Conservation (phyloP, 345 rosid species). For the Pistacia vera region DNA sequence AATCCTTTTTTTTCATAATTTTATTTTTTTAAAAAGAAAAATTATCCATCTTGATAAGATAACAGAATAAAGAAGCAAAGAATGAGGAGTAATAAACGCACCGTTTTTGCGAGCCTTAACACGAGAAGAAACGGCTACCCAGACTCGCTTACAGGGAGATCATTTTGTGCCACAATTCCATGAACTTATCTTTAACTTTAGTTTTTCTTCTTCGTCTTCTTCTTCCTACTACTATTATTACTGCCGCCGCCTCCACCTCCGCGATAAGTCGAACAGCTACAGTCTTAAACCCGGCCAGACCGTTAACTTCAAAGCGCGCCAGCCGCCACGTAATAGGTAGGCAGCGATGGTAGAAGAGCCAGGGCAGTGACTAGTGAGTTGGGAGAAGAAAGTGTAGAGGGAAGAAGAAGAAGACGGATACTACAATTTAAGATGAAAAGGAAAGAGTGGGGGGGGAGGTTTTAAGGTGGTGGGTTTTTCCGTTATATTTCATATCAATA, state of each 20-base stretch:
- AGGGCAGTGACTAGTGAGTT: too few species aligned
- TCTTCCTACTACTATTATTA: constrained; percentile 1
- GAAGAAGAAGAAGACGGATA: too few species aligned
- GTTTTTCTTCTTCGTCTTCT: constrained; percentile 15
- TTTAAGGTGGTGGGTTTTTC: background rate
- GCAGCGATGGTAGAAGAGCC: too few species aligned
- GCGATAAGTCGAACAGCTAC: constrained; percentile 14
- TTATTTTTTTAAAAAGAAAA: too few species aligned
- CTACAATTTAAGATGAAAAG: too few species aligned
- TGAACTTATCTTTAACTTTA: constrained; percentile 23
- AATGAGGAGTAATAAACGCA: constrained; percentile 5
- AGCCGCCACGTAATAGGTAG: too few species aligned
- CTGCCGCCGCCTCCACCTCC: background rate
- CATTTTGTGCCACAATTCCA: constrained; percentile 61
- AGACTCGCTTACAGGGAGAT: constrained; percentile 53
- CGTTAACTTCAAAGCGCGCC: background rate
- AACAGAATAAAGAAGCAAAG: background rate
- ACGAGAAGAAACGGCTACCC: constrained; percentile 55
- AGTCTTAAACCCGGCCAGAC: constrained; percentile 31
- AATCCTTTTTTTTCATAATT: too few species aligned
- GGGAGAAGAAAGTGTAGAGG: too few species aligned
- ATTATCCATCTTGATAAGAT: background rate
- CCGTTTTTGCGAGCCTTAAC: constrained; percentile 52
- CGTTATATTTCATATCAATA: background rate
- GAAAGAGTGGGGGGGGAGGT: too few species aligned